Evolutionary conservation across 495 filamentous ascomycete genomes (phyloP).

Genomic region (Neurospora sp.): DNA sequence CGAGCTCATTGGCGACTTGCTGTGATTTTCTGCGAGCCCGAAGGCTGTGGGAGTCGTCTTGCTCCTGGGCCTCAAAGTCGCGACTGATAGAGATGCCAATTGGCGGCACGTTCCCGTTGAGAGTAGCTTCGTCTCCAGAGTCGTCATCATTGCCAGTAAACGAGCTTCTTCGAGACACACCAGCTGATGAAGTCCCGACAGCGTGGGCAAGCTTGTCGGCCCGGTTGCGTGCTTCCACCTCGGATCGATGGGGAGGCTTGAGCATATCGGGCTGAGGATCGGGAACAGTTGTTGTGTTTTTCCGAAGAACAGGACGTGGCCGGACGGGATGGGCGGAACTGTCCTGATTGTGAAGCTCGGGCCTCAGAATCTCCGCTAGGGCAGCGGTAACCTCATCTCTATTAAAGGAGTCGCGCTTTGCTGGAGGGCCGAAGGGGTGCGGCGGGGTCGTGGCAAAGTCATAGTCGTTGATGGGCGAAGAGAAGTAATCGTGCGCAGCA

Average conservation of each 20-base stretch:
- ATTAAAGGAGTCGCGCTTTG: constrained; percentile 17
- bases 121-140: not conserved
- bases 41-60: not conserved
- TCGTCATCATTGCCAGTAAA: constrained; percentile 14
- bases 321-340: constrained; percentile 6
- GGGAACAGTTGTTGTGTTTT: constrained; percentile 1
- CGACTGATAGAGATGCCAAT: not conserved
- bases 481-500: constrained; percentile 14
- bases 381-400: constrained; percentile 14
- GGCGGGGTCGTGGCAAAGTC: constrained; percentile 2
- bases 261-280: constrained; percentile 2
- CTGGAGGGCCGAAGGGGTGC: not conserved
- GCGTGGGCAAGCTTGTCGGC: constrained; percentile 24
- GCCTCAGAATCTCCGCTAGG: constrained; percentile 13
- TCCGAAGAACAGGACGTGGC: constrained; percentile 21
- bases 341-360: constrained; percentile 4
- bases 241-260: constrained; percentile 9
- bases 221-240: constrained; percentile 21
- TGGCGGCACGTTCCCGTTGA: not conserved
- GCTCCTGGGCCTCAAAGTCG: constrained; percentile 4
- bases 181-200: constrained; percentile 24
- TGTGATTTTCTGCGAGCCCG: constrained; percentile 10
- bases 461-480: constrained; percentile 8
- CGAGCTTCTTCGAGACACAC: constrained; percentile 20
- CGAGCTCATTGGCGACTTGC: constrained; percentile 15